A percentile compares a stretch with the other conserved stretches of the same genome.
phyloP scores from a whole-genome alignment of 768 basidiomycete genomes.

The Rhodotorula toruloides region DNA sequence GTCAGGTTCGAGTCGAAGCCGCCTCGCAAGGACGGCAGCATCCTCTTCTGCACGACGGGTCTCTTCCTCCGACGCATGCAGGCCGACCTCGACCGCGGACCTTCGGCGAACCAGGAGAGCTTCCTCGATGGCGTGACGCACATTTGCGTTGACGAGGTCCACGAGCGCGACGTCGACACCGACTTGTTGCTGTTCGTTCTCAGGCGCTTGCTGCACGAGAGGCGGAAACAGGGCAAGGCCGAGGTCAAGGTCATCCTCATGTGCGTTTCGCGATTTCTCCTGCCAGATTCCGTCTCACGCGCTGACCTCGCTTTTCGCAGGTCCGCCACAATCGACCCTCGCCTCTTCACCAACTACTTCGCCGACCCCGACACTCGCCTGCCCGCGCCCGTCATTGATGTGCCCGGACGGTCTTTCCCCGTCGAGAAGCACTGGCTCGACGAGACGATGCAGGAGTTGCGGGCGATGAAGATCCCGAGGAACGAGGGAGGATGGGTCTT shows the following conservation, averaged over 20 bases:
- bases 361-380: conserved; percentile 54
- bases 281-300: not conserved
- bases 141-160: conserved; percentile 89
- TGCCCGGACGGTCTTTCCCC: conserved; percentile 84
- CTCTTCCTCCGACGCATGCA: conserved; percentile 83
- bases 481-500: conserved; percentile 59
- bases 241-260: conserved; percentile 78
- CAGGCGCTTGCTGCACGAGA: conserved; percentile 70
- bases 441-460: conserved; percentile 60
- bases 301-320: conserved; percentile 30
- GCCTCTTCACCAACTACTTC: conserved; percentile 85
- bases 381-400: conserved; percentile 65
- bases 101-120: conserved; percentile 43
- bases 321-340: conserved; percentile 80
- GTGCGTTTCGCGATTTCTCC: conserved; percentile 62
- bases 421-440: conserved; percentile 77
- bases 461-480: conserved; percentile 40
- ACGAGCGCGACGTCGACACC: conserved; percentile 90
- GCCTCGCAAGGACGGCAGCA: conserved; percentile 72
- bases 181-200: conserved; percentile 83
- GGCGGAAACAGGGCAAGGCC: conserved; percentile 63
- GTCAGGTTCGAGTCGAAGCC: conserved; percentile 80
- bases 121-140: conserved; percentile 75
- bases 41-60: conserved; percentile 91
- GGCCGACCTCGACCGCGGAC: conserved; percentile 55